A percentile compares a stretch with the other conserved stretches of the same genome.
phyloP scores from a whole-genome alignment of 2,329 filamentous ascomycete species.

The Clarireedia hainanense region DNA sequence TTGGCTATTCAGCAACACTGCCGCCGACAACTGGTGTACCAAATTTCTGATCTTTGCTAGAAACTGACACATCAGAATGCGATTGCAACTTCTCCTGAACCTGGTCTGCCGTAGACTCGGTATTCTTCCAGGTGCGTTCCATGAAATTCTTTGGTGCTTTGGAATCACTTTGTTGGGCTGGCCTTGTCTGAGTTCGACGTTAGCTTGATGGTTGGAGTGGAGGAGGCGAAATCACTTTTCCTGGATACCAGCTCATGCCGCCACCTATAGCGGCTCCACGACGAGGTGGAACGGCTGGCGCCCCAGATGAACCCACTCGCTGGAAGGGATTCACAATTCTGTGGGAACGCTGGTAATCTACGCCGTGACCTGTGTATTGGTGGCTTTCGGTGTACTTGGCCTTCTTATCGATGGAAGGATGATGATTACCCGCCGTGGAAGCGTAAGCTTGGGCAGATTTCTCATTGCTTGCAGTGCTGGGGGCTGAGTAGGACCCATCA shows the following conservation, averaged over 20 bases:
- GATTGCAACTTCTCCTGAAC: not conserved
- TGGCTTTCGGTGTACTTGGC: not conserved
- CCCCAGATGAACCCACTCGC: not conserved
- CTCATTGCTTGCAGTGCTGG: too few species aligned
- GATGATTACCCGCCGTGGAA: too few species aligned
- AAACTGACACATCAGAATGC: too few species aligned
- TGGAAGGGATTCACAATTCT: not conserved
- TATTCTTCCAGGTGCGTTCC: too few species aligned
- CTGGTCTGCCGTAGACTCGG: not conserved
- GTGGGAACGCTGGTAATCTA: not conserved
- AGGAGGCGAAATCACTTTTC: not conserved
- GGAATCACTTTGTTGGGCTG: not conserved
- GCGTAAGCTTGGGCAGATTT: too few species aligned
- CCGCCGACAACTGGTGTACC: constrained; percentile 7
- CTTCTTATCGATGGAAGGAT: too few species aligned
- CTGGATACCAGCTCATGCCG: constrained; percentile 19
- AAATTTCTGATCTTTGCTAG: not conserved
- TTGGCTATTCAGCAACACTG: not conserved
- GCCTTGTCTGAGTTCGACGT: not conserved
- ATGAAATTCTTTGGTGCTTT: not conserved
- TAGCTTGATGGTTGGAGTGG: not conserved
- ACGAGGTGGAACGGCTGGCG: not conserved
- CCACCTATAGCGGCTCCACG: constrained; percentile 13
- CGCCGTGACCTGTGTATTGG: not conserved
- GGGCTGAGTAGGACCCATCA: too few species aligned